A percentile compares a stretch with the other conserved stretches of the same genome.
Conservation (phyloP, 768 basidiomycete species). For the Podaxis sp. region DNA sequence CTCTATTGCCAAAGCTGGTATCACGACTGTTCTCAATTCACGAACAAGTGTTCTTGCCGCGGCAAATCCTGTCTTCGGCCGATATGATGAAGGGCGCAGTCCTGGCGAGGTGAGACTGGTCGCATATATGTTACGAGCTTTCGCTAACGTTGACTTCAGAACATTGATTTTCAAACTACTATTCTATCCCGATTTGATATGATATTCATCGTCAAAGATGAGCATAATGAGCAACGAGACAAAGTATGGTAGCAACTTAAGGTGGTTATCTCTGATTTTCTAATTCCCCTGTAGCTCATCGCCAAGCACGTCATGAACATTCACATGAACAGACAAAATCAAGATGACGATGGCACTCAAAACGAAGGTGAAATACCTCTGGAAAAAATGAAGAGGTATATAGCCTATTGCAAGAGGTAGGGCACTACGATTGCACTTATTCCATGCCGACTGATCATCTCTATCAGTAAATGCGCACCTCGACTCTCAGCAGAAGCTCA, state of each 20-base stretch:
- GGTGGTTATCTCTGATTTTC: not conserved
- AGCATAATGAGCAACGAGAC: slow-evolving; percentile 93
- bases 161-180: slow-evolving; percentile 97
- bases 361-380: slow-evolving; percentile 86
- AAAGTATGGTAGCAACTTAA: slow-evolving; percentile 45
- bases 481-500: slow-evolving; percentile 90
- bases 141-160: slow-evolving; percentile 35
- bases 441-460: not conserved
- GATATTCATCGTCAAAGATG: slow-evolving; percentile 99
- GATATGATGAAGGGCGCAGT: slow-evolving; percentile 95
- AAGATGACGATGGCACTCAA: slow-evolving; percentile 57
- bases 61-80: slow-evolving; percentile 96
- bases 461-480: slow-evolving; percentile 87
- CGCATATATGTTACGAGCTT: not conserved
- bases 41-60: slow-evolving; percentile 94
- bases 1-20: slow-evolving; percentile 98
- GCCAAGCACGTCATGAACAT: slow-evolving; percentile 98
- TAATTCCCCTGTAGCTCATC: slow-evolving; percentile 59
- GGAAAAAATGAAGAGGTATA: slow-evolving; percentile 98
- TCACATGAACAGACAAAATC: slow-evolving; percentile 90
- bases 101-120: slow-evolving; percentile 73
- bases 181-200: slow-evolving; percentile 98
- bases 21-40: slow-evolving; percentile 95
- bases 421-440: not conserved
- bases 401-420: slow-evolving; percentile 93